Evolutionary conservation across 1,139 yeast genomes (phyloP), one percentile per base, ranked within the genome.

Genomic region (Insectozyma bohioensis): DNA sequence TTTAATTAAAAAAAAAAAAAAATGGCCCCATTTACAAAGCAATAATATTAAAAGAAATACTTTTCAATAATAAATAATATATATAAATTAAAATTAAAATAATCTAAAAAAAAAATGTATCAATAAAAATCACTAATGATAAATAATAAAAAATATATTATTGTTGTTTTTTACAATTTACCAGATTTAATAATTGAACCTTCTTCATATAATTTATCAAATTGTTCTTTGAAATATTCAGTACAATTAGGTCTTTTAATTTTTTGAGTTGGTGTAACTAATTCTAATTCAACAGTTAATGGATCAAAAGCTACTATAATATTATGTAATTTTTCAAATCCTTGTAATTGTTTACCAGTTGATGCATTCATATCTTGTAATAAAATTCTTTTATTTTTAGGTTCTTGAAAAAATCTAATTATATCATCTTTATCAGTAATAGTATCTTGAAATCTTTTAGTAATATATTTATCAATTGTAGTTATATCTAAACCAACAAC

Each of bases 241-340:
- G 69, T 60, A 8, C 86, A 85, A 26, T 68, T 61, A 6, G 75
- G 72, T 47, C 95, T 67, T 60, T 79, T 82, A 42, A 83, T 71
- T 60, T 85, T 85, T 52, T 84, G 59, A 2, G 95, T 84, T 27
- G 94, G 94, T 4, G 95, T 85, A 26, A 84, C 58, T 10, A 78
- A 75, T 33, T 78, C 81, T 39, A 78, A 75, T 29, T 75, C 83
- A 20, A 77, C 58, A 19, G 72, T 78, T 52, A 85, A 71, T 2
- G 94, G 90, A 42, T 84, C 92, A 32, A 82, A 52, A 23, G 66
- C 78, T 33, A 82, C 63, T 26, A 57, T 56, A 15, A 80, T 54
- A 47, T 85, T 84, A 55, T 80, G 83, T 32, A 85, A 43, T 52
- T 72, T 76, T 53, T 85, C 94, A 49, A 80, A 84, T 48, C 71